Base-by-base conservation (phyloP, 306 rosid species). In the Prinsepia uniflora region DNA sequence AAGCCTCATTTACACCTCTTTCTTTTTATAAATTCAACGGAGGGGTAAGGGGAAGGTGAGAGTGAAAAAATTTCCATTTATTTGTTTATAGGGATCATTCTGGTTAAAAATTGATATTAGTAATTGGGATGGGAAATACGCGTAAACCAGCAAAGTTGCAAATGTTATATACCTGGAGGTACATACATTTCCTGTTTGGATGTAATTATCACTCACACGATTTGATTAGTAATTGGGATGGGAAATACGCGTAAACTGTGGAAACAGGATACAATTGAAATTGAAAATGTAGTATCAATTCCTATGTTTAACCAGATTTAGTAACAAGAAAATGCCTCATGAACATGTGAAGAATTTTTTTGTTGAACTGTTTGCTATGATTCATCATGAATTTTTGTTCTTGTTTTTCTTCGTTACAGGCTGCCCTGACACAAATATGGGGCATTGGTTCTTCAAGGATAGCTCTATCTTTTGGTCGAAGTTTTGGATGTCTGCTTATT, bases 121-220 rank as follows among this genome's bases (percentile, higher is more conserved):
- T n/a, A n/a, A 45, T 30, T 10, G n/a, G n/a, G n/a, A n/a, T n/a
- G n/a, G n/a, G n/a, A n/a, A n/a, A n/a, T n/a, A n/a, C n/a, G n/a
- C n/a, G n/a, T n/a, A n/a, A n/a, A n/a, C 87, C n/a, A 75, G 85
- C 68, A 89, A 81, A 87, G 94, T 81, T 68, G 72, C 80, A 52
- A 92, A 89, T 72, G 65, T 87, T 63, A 80, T 40, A 75, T 92
- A 76, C 79, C 68, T 84, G 68, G 85, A 78, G 96, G 98, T 89
- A 81, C 40, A 22, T 89, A 81, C 40, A 22, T 15, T 30, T 36
- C 10, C 55, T 70, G 19, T 18, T 68, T 19, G 36, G 12, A 17
- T 19, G 15, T 18, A 43, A 18, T 36, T 68, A 6, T 41, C 72
- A 34, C 20, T 36, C 1, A 1, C 45, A 15, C 15, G 20, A 60